A percentile compares a stretch with the other conserved stretches of the same genome.
phyloP scores from a whole-genome alignment of 108 stramenopile genomes.

The Cyclotella kingstonii region DNA sequence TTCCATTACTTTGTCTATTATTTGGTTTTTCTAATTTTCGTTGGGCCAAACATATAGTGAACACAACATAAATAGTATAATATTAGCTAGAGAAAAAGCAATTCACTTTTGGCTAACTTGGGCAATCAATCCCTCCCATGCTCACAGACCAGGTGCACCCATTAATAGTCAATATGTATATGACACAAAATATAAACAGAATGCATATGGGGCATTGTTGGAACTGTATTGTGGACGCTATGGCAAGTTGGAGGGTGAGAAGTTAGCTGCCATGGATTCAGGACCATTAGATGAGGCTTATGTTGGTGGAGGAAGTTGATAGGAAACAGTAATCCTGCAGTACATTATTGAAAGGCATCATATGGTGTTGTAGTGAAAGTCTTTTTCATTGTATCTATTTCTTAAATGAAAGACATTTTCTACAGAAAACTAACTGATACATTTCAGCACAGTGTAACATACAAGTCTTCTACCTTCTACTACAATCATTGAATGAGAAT shows the following conservation, averaged over 20 bases:
- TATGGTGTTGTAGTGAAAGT: no score
- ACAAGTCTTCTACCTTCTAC: no score
- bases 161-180: conserved; percentile 80
- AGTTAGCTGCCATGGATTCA: conserved; percentile 70
- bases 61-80: conserved; percentile 58
- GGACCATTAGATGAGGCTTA: conserved; percentile 87
- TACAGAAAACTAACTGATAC: no score
- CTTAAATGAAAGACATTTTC: no score
- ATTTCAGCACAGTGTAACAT: no score
- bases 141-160: conserved; percentile 72
- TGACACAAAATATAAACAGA: conserved; percentile 74
- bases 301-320: conserved; percentile 81
- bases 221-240: conserved; percentile 48
- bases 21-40: neutral
- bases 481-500: no score
- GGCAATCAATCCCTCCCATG: conserved; percentile 55
- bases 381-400: no score
- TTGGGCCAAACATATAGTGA: conserved; percentile 7
- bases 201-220: conserved; percentile 68
- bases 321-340: no score
- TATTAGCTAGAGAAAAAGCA: conserved; percentile 53
- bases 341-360: no score
- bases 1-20: neutral
- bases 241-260: conserved; percentile 58
- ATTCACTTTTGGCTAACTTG: conserved; percentile 63